Evolutionary conservation across 345 rosid genomes (phyloP).

Genomic region (Mallotus nudiflorus): DNA sequence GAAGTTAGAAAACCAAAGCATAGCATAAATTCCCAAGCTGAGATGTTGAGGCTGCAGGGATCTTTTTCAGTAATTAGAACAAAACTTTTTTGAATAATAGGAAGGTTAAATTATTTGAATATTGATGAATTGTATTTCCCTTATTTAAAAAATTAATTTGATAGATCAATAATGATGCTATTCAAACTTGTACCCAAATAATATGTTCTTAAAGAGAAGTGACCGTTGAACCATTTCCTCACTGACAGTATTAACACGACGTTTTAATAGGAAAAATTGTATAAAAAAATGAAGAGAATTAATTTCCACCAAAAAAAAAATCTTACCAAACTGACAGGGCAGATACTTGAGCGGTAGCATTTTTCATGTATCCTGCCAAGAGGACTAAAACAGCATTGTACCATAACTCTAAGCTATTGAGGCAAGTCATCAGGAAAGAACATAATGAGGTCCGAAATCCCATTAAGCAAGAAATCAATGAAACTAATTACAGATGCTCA

Average conservation of each 20-base stretch:
- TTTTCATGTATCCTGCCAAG: slow-evolving; percentile 65
- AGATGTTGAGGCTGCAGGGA: slow-evolving; percentile 43
- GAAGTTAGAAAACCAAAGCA: slow-evolving; percentile 57
- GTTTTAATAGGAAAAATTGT: background rate
- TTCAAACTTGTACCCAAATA: too few relatives aligned
- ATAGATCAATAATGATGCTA: too few relatives aligned
- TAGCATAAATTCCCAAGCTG: slow-evolving; percentile 53
- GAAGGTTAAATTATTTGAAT: too few relatives aligned
- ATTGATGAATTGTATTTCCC: too few relatives aligned
- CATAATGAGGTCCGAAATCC: background rate
- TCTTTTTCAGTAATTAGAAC: background rate
- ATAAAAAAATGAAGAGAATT: background rate
- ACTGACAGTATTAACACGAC: too few relatives aligned
- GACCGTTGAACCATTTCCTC: too few relatives aligned
- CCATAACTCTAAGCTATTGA: slow-evolving; percentile 76
- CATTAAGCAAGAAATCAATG: background rate
- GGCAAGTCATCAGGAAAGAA: background rate
- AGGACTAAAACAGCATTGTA: slow-evolving; percentile 65
- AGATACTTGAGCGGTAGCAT: slow-evolving; percentile 59
- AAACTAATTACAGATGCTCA: too few relatives aligned
- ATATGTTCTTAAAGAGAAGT: too few relatives aligned
- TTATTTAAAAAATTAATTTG: too few relatives aligned
- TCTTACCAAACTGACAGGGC: slow-evolving; percentile 88
- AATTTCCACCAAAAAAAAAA: background rate
- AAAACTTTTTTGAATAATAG: background rate